Conservation (phyloP, 116 monocot species). For the Cymodocea nodosa region DNA sequence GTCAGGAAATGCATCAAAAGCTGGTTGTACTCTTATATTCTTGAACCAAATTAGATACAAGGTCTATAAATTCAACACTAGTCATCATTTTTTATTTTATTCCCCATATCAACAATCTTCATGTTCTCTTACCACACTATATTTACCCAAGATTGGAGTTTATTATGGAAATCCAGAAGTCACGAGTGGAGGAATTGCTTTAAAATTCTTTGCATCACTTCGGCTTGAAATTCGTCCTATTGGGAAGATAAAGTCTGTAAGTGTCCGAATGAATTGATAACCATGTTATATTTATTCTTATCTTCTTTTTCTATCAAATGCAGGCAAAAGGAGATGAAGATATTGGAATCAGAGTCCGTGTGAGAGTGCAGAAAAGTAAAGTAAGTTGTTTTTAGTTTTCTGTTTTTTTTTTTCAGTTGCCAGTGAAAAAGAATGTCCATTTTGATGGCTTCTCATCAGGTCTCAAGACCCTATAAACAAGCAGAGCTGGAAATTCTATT, state of each 20-base stretch:
- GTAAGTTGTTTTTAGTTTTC: constrained; percentile 21
- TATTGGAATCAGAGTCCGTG: constrained; percentile 78
- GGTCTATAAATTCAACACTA: constrained; percentile 22
- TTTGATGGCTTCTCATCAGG: constrained; percentile 24
- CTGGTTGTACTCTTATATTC: constrained; percentile 95
- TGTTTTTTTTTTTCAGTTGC: too few relatives aligned
- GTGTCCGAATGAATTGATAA: constrained; percentile 1
- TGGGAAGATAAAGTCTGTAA: constrained; percentile 98
- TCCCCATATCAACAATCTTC: constrained; percentile 3
- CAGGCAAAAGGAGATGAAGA: constrained; percentile 89
- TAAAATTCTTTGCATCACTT: constrained; percentile 96
- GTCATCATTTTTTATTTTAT: constrained; percentile 3
- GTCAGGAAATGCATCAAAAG: constrained; percentile 99
- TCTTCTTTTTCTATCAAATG: constrained; percentile 5
- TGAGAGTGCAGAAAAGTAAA: constrained; percentile 98
- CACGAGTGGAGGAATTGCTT: constrained; percentile 95
- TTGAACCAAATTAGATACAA: constrained; percentile 98
- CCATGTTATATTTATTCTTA: constrained; percentile 1
- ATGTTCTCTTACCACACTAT: not conserved
- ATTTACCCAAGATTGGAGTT: constrained; percentile 63
- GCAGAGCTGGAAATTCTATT: constrained; percentile 98
- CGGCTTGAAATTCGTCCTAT: constrained; percentile 86
- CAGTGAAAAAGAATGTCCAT: not conserved
- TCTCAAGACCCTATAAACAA: constrained; percentile 94
- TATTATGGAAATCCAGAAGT: constrained; percentile 99